Conservation (phyloP, 2,329 filamentous ascomycete species). For the Gnomoniopsis sp. region DNA sequence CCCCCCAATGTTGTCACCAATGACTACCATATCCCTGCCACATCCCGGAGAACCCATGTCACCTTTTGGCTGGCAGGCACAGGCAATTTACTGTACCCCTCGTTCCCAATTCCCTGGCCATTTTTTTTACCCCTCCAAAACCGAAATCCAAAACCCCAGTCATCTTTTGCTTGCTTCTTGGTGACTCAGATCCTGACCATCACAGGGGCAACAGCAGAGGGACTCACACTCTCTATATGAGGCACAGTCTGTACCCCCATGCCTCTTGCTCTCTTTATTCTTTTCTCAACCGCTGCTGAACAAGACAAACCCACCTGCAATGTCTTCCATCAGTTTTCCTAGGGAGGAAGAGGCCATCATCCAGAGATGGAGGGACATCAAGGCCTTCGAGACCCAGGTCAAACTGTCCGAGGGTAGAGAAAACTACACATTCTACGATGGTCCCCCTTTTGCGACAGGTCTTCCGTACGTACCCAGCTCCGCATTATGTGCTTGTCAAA, state of each 20-base stretch:
- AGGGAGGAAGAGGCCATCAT: slow-evolving; percentile 86
- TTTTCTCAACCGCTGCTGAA: not conserved
- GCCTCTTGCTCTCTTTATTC: not conserved
- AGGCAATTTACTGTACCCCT: not conserved
- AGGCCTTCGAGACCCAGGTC: slow-evolving; percentile 82
- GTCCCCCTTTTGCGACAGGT: slow-evolving; percentile 74
- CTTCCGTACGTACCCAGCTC: slow-evolving; percentile 35
- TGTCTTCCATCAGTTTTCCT: slow-evolving; percentile 87
- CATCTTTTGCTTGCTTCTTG: slow-evolving; percentile 7
- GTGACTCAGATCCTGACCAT: slow-evolving; percentile 15
- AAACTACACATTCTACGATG: slow-evolving; percentile 94
- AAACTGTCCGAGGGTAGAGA: slow-evolving; percentile 79
- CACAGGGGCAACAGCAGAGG: not conserved
- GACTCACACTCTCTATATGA: not conserved
- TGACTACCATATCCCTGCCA: no score
- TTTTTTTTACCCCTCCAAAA: slow-evolving; percentile 17
- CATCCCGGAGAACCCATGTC: no score
- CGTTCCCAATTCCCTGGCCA: slow-evolving; percentile 3
- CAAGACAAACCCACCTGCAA: slow-evolving; percentile 21
- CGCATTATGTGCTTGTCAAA: no score
- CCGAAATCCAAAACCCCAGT: no score
- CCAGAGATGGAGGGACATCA: slow-evolving; percentile 83
- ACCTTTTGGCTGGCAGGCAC: no score
- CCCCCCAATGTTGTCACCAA: no score
- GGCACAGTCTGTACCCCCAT: not conserved